These are phyloP conservation scores for Suillus occidentalis DNA, from an alignment of 768 basidiomycete genomes.

Conservation along the genomic window DNA sequence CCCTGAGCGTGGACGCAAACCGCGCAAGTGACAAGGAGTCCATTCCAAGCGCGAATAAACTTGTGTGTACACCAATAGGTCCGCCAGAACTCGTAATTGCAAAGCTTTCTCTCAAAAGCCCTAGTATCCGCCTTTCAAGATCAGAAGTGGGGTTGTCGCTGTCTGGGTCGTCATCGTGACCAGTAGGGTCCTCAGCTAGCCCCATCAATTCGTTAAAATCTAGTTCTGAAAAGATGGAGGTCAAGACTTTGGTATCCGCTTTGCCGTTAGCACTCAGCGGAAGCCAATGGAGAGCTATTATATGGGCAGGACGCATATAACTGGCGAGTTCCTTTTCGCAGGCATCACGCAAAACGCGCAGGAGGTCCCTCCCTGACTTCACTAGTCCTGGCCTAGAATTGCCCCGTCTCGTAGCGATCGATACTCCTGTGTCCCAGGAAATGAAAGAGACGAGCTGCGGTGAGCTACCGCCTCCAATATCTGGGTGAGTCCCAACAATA, in stretches of 20 bases:
- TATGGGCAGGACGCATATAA: slow-evolving; percentile 53
- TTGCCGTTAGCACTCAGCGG: slow-evolving; percentile 44
- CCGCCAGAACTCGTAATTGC: background rate
- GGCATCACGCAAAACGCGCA: slow-evolving; percentile 25
- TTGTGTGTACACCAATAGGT: slow-evolving; percentile 20
- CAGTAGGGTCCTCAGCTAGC: slow-evolving; percentile 5
- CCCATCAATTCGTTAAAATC: slow-evolving; percentile 22
- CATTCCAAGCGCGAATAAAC: slow-evolving; percentile 35
- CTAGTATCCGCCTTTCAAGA: slow-evolving; percentile 23
- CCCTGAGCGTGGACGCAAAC: slow-evolving; percentile 25
- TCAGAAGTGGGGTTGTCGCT: slow-evolving; percentile 12
- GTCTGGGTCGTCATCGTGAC: background rate
- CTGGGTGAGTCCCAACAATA: slow-evolving; percentile 43
- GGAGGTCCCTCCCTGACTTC: slow-evolving; percentile 33
- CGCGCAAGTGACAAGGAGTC: slow-evolving; percentile 30
- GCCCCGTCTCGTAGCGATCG: slow-evolving; percentile 38
- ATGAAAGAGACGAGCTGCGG: slow-evolving; percentile 46
- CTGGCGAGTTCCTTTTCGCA: slow-evolving; percentile 44
- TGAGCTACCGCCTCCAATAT: slow-evolving; percentile 36
- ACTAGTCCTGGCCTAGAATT: slow-evolving; percentile 26
- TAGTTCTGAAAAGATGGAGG: slow-evolving; percentile 24
- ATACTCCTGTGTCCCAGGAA: slow-evolving; percentile 38
- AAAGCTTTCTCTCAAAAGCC: slow-evolving; percentile 6
- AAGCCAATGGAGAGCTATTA: slow-evolving; percentile 48
- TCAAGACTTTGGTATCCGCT: slow-evolving; percentile 30